These are phyloP conservation scores for Pelargonium nanum DNA, from an alignment of 345 rosid genomes.

Conservation along the genomic window DNA sequence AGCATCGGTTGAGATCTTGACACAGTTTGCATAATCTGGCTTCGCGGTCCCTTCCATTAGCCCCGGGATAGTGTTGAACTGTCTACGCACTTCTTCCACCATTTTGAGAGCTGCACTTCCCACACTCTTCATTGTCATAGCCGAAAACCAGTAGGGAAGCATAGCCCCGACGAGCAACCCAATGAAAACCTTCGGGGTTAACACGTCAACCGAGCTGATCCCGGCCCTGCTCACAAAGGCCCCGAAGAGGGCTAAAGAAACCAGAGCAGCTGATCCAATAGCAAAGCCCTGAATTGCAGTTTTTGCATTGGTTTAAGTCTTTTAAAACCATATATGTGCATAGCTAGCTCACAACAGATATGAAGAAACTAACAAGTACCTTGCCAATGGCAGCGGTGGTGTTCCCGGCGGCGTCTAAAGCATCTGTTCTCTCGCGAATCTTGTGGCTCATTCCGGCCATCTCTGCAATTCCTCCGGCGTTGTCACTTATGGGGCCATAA, in stretches of 20 bases:
- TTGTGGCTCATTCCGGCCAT: constrained; percentile 65
- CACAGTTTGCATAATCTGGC: constrained; percentile 63
- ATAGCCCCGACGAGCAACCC: constrained; percentile 60
- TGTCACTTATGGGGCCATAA: constrained; percentile 64
- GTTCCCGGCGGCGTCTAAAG: too few species aligned
- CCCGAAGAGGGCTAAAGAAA: constrained; percentile 58
- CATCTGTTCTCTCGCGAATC: constrained; percentile 53
- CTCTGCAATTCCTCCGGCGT: constrained; percentile 60
- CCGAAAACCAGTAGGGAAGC: too few species aligned
- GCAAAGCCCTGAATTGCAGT: too few species aligned
- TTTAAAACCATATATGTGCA: too few species aligned
- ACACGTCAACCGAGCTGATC: constrained; percentile 41
- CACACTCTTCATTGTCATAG: too few species aligned
- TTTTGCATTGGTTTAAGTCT: too few species aligned
- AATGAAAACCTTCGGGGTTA: constrained; percentile 61
- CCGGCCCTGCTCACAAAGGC: constrained; percentile 66
- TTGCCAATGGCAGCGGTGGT: constrained; percentile 76
- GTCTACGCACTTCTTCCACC: constrained; percentile 72
- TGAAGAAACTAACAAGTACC: too few species aligned
- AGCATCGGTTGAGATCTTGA: constrained; percentile 67
- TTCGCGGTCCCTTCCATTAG: constrained; percentile 52
- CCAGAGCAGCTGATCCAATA: constrained; percentile 66
- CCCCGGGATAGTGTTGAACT: constrained; percentile 64
- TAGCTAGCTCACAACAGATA: too few species aligned
- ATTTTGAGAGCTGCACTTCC: too few species aligned